Evolutionary conservation across 495 filamentous ascomycete genomes (phyloP), one percentile per base, ranked within the genome.

Genomic region (Aspergillus heteromorphus): DNA sequence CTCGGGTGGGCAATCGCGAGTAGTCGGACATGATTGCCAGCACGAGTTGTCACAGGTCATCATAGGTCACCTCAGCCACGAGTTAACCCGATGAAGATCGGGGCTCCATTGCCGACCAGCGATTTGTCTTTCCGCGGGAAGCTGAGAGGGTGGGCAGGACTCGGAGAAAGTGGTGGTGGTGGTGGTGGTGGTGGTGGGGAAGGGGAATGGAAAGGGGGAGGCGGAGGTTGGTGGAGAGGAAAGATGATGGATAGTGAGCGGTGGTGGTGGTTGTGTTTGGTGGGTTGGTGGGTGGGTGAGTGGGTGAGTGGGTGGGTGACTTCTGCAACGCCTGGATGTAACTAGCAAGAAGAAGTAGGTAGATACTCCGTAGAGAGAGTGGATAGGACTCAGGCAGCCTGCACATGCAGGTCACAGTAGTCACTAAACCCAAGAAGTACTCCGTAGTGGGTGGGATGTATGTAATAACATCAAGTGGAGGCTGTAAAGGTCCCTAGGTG

Each of bases 1-100:
- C 49, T 58, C 60, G 58, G 54, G 54, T 31, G 58, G 69, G 63
- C 67, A 67, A 61, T 54, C 64, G 68, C 55, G 67, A 65, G 55
- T 69, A 68, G 66, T 74, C 71, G 54, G 77, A 73, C 73, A 77
- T 81, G 62, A 54, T 61, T 52, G 27, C 21, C 43, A 47, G 43
- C 34, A 14, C 11, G 11, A 38, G 9, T 36, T 40, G 20, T 54
- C 34, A 50, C 21, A 52, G 59, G 51, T 14, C 38, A 49, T 54
- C 34, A 50, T 18, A 52, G 59, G 51, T 14, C 38, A 49, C 23
- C 49, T 55, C 56, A 42, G 43, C 29, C 49, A 45, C 49, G 55
- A 58, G 30, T 52, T 57, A 47, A 29, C 43, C 21, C 21, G 23
- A 27, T 47, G 21, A 47, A 27, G 43, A 29, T 29, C n/a, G 43